Conservation (phyloP, 2,329 filamentous ascomycete genomes). For the Penicillium brasilianum region DNA sequence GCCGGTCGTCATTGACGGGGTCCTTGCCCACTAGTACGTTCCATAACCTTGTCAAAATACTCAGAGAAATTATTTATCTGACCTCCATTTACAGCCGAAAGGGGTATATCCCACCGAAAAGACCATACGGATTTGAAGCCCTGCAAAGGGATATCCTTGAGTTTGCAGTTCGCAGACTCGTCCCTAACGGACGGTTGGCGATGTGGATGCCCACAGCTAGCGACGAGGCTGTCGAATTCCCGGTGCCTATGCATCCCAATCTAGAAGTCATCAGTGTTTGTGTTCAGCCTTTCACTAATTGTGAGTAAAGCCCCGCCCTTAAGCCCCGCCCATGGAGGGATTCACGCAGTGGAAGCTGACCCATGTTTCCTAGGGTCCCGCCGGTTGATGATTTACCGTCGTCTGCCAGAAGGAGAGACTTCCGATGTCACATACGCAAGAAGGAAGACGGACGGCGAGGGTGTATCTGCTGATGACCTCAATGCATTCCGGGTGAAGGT, state of each 20-base stretch:
- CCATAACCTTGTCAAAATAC: background rate
- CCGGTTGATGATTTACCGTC: slow-evolving; percentile 82
- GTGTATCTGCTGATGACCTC: slow-evolving; percentile 66
- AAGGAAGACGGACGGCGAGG: slow-evolving; percentile 44
- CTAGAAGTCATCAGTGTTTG: slow-evolving; percentile 77
- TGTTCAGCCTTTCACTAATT: slow-evolving; percentile 87
- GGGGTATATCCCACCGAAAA: slow-evolving; percentile 83
- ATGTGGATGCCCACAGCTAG: slow-evolving; percentile 98
- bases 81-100: slow-evolving; percentile 53
- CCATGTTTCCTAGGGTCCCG: slow-evolving; percentile 70
- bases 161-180: slow-evolving; percentile 77
- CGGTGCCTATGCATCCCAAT: slow-evolving; percentile 75
- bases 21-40: slow-evolving; percentile 69
- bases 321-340: slow-evolving; percentile 22
- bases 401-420: slow-evolving; percentile 64
- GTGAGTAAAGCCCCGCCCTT: slow-evolving; percentile 55
- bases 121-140: slow-evolving; percentile 86
- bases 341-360: background rate
- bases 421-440: slow-evolving; percentile 38
- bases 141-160: slow-evolving; percentile 89
- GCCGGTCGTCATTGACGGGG: slow-evolving; percentile 70
- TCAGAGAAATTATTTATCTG: background rate
- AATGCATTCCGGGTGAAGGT: slow-evolving; percentile 68
- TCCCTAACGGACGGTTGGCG: slow-evolving; percentile 77
- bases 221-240: slow-evolving; percentile 75